These are phyloP conservation scores for Botrytis byssoidea DNA, from an alignment of 2,329 filamentous ascomycete genomes.

Conservation along the genomic window DNA sequence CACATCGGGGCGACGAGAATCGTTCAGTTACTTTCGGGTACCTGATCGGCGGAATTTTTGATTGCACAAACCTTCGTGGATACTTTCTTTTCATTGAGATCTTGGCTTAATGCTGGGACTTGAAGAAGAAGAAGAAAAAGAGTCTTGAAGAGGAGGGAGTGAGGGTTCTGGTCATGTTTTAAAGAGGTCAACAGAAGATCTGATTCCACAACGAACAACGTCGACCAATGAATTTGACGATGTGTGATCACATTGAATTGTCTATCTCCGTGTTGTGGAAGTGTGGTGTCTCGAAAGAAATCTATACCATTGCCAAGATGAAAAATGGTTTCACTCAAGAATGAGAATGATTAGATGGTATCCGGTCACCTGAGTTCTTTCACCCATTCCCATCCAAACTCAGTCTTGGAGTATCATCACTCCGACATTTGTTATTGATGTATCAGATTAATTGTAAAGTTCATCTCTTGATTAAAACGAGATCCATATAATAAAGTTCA, in stretches of 20 bases:
- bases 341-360: not conserved
- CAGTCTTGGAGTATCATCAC: not conserved
- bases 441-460: conserved; percentile 6
- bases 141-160: not conserved
- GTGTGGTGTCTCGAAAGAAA: conserved; percentile 1
- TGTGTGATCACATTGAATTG: not conserved
- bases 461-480: not conserved
- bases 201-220: not conserved
- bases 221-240: too few relatives aligned
- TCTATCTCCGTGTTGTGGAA: not conserved
- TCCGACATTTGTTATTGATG: not conserved
- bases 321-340: not conserved
- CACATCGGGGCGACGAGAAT: conserved; percentile 53
- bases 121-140: conserved; percentile 42
- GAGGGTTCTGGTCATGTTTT: not conserved
- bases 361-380: not conserved
- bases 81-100: conserved; percentile 42
- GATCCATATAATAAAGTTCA: not conserved
- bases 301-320: not conserved
- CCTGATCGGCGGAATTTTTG: conserved; percentile 41
- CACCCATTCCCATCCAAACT: not conserved
- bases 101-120: conserved; percentile 36
- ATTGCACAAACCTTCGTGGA: conserved; percentile 30
- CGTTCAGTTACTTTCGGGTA: conserved; percentile 40
- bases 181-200: not conserved